Base-by-base conservation (phyloP, 345 rosid species). In the Citrus cavaleriei region DNA sequence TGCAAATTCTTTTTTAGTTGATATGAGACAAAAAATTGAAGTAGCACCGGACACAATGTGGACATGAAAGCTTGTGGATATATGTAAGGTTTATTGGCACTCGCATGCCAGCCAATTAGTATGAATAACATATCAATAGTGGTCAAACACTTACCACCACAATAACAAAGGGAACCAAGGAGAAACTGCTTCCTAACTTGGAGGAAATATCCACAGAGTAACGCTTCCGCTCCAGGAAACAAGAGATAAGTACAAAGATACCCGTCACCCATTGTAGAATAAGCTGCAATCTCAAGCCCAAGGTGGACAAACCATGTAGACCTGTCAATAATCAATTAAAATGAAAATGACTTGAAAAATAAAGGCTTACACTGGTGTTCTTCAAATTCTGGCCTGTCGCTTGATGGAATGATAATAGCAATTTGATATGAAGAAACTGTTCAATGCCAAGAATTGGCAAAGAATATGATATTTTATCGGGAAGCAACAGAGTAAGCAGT, bases 151-250 rank as follows among this genome's bases (percentile, higher is more conserved):
- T 85, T 86, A 93, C 99, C 93, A 96, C 97, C 32, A 96, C 97
- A 74, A 89, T 92, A 77, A 93, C 91, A 84, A 90, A 94, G 37
- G 99, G 97, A 74, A 82, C 90, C 83, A 96, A 67, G 18, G 99
- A 91, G 88, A 96, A 96, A 87, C 99, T 96, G 90, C 98, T 96
- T 77, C 99, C 99, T 77, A 96, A 74, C 84, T 94, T 96, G 59
- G 91, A 73, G 85, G 98, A 74, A 76, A 96, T 89, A 78, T 96
- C 97, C 34, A 84, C 82, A 59, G 89, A 80, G 72, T 85, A 94
- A 57, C 81, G 88, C 85, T 90, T 94, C 83, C 88, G 90, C 74
- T 92, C 90, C 67, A 96, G 84, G 69, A 94, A 87, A 87, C 97
- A 96, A 88, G 92, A 84, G 65, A 93, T 79, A 38, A 96, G 93